Evolutionary conservation across 2,329 filamentous ascomycete genomes (phyloP).

Genomic region (Aspergillus sp.): DNA sequence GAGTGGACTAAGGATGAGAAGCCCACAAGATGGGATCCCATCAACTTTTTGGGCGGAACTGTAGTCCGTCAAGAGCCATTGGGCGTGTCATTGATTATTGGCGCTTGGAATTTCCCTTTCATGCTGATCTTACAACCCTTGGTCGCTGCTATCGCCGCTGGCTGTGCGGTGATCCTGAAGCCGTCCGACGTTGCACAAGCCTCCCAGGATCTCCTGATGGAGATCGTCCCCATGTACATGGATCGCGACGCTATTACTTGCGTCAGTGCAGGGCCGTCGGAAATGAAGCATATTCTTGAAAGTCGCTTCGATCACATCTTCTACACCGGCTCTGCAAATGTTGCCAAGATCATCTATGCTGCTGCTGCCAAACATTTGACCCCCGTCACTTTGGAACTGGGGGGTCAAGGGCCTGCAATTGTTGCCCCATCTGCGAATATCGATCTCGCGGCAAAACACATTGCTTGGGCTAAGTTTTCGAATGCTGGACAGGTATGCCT

Average conservation of each 20-base stretch:
- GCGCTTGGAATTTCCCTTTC: conserved; percentile 53
- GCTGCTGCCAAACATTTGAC: conserved; percentile 52
- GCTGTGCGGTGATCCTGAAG: conserved; percentile 47
- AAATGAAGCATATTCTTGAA: conserved; percentile 42
- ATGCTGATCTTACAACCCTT: conserved; percentile 42
- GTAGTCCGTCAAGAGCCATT: conserved; percentile 48
- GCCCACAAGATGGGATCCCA: conserved; percentile 24
- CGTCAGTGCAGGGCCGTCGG: conserved; percentile 40
- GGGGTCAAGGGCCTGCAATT: conserved; percentile 50
- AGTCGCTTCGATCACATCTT: conserved; percentile 50
- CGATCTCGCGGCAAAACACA: conserved; percentile 47
- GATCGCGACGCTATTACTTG: conserved; percentile 43
- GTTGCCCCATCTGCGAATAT: conserved; percentile 46
- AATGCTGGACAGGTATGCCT: conserved; percentile 44
- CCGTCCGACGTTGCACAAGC: conserved; percentile 45
- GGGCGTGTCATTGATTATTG: conserved; percentile 49
- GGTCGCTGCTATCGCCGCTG: conserved; percentile 49
- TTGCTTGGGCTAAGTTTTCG: conserved; percentile 47
- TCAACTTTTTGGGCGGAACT: conserved; percentile 35
- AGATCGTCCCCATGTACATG: conserved; percentile 47
- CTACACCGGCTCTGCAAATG: conserved; percentile 46
- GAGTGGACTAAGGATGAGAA: conserved; percentile 43
- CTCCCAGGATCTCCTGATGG: conserved; percentile 41
- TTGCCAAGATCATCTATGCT: conserved; percentile 42
- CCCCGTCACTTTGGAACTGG: conserved; percentile 48